These are phyloP conservation scores for Ulmus americana DNA, from an alignment of 331 rosid species.

Conservation along the genomic window DNA sequence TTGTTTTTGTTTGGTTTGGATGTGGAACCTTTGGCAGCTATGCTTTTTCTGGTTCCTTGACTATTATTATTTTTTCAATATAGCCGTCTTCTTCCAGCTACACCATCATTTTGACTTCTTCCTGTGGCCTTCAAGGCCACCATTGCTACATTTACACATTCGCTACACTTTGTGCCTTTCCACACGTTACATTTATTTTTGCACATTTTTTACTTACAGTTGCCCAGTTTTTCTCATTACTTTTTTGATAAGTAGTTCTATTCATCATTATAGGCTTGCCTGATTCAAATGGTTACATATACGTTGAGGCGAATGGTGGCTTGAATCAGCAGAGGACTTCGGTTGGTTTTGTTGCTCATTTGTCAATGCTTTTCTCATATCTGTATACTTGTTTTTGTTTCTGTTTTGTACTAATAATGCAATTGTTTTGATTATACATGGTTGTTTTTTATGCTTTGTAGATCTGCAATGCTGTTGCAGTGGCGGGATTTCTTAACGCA, in stretches of 20 bases:
- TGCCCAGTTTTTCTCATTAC: not conserved
- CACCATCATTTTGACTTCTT: not conserved
- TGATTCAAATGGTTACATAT: slow-evolving; percentile 88
- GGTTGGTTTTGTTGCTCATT: slow-evolving; percentile 39
- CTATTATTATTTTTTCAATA: too few species aligned
- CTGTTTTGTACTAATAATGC: slow-evolving; percentile 3
- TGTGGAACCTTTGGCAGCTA: not conserved
- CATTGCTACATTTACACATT: not conserved
- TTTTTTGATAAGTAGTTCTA: slow-evolving; percentile 1
- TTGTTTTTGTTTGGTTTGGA: not conserved
- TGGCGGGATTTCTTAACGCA: slow-evolving; percentile 96
- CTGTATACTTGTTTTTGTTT: slow-evolving; percentile 16
- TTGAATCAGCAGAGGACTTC: slow-evolving; percentile 96
- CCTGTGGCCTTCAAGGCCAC: not conserved
- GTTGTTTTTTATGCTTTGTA: slow-evolving; percentile 29
- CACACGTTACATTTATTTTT: too few species aligned
- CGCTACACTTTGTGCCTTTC: not conserved
- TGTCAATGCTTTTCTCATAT: slow-evolving; percentile 16
- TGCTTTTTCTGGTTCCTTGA: not conserved
- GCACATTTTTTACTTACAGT: not conserved
- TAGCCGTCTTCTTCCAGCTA: not conserved
- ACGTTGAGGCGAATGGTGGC: slow-evolving; percentile 96
- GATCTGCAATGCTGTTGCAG: slow-evolving; percentile 98
- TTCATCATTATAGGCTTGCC: slow-evolving; percentile 51
- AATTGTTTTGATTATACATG: slow-evolving; percentile 9